Conservation (phyloP, 2,329 filamentous ascomycete species). For the Lachnellula subtilissima region DNA sequence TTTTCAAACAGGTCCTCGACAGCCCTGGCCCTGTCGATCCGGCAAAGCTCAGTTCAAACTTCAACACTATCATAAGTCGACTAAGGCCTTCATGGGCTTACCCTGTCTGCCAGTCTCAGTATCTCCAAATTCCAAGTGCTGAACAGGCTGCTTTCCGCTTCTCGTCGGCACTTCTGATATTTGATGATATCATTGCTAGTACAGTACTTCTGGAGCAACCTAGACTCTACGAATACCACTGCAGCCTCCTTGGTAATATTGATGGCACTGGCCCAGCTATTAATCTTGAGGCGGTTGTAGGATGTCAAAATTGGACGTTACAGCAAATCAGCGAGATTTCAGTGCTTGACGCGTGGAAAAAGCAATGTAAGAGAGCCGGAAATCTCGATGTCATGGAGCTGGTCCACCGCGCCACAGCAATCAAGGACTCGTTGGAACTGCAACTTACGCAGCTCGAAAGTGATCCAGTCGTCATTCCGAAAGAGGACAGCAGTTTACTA, state of each 20-base stretch:
- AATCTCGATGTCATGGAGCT: constrained; percentile 43
- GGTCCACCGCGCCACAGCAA: constrained; percentile 39
- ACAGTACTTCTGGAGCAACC: constrained; percentile 40
- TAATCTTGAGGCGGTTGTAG: constrained; percentile 46
- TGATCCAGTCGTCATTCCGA: constrained; percentile 4
- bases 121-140: constrained; percentile 32
- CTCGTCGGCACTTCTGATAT: constrained; percentile 44
- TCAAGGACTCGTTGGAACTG: constrained; percentile 30
- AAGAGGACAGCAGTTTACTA: not conserved
- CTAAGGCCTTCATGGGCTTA: constrained; percentile 11
- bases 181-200: constrained; percentile 46
- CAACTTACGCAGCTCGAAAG: constrained; percentile 13
- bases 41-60: constrained; percentile 2
- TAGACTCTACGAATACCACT: constrained; percentile 40
- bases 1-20: constrained; percentile 40
- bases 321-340: constrained; percentile 49
- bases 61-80: constrained; percentile 13
- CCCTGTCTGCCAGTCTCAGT: not conserved
- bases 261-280: constrained; percentile 28
- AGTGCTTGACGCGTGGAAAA: constrained; percentile 53
- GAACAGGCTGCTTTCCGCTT: constrained; percentile 49
- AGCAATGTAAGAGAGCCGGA: constrained; percentile 39
- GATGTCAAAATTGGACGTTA: constrained; percentile 53
- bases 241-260: constrained; percentile 32
- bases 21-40: too few relatives aligned